Evolutionary conservation across 768 basidiomycete genomes (phyloP), one percentile per base, ranked within the genome.

Genomic region (Rhodotorula taiwanensis): DNA sequence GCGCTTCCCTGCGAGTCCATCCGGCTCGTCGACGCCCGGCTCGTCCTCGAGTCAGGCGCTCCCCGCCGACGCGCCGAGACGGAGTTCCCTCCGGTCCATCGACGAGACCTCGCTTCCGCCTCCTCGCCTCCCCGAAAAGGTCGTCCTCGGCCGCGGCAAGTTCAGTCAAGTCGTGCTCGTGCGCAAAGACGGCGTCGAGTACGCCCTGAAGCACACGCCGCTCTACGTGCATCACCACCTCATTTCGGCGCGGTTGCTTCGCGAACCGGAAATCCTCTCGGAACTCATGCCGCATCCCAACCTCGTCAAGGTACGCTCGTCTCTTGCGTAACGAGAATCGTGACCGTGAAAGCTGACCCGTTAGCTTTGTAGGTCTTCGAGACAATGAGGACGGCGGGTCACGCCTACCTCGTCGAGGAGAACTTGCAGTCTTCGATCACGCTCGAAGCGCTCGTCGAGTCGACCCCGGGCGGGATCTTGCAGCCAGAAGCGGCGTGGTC

Each of bases 151-250:
- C 4, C 71, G 71, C 58, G 79, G 79, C 9, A 79, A 79, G 69
- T 79, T 79, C 66, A 73, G 71, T 39, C 73, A 75, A 16, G 79
- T 79, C 1, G 74, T 77, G 54, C 73, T 77, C 39, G 77, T 77
- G 3, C 72, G 72, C 6, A 72, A 74, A 34, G 74, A 73, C 30
- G 76, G 71, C 1, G 43, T 63, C 21, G 57, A 73, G 78, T 77
- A 74, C 65, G 79, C 78, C 3, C 69, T 79, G 61, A 79, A 79
- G 66, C 77, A 78, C 58, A 79, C 79, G 2, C 76, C 78, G 1
- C 66, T 79, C 7, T 73, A 77, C 59, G 76, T 77, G 0, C 79
- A 79, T 60, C 79, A 79, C 69, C 77, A 78, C 11, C 71, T 79
- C n/a, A 79, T 79, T 52, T 75, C 78, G 9, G 71, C 75, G 4